Conservation (phyloP, 2,329 filamentous ascomycete species). For the Alternaria burnsii region DNA sequence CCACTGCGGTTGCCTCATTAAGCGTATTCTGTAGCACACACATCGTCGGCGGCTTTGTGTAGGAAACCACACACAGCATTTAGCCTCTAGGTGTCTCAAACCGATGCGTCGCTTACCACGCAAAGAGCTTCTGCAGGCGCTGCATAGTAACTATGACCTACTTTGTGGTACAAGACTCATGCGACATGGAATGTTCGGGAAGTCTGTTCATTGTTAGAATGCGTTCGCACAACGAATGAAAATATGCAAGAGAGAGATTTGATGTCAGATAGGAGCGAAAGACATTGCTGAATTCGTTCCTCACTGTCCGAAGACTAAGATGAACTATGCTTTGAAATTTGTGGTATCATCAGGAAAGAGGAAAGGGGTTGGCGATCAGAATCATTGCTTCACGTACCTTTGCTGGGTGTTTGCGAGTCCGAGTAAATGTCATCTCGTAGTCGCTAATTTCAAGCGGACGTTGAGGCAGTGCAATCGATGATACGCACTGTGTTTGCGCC, state of each 20-base stretch:
- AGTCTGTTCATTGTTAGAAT: conserved; percentile 15
- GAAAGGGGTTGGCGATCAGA: conserved; percentile 20
- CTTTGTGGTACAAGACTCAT: conserved; percentile 3
- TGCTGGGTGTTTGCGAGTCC: neutral
- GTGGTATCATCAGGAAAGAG: conserved; percentile 51
- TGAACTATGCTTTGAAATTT: conserved; percentile 55
- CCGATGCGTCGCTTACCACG: conserved; percentile 6
- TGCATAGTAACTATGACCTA: conserved; percentile 3
- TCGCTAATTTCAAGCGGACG: conserved; percentile 4
- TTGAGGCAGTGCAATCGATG: conserved; percentile 3
- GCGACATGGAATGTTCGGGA: neutral
- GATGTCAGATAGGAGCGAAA: conserved; percentile 55
- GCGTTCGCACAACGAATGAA: conserved; percentile 4
- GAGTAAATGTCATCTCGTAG: neutral
- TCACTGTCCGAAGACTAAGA: conserved; percentile 51
- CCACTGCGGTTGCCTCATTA: conserved; percentile 10
- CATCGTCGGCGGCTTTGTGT: conserved; percentile 24
- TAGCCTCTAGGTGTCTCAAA: conserved; percentile 5
- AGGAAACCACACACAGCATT: conserved; percentile 15
- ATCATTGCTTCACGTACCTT: conserved; percentile 36
- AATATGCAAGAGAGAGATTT: neutral
- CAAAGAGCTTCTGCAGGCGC: conserved; percentile 17
- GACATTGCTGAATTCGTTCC: conserved; percentile 53
- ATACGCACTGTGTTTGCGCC: conserved; percentile 7
- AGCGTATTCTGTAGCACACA: conserved; percentile 21